phyloP scores from a whole-genome alignment of 768 basidiomycete species.

The Strobilomyces dryophilus region DNA sequence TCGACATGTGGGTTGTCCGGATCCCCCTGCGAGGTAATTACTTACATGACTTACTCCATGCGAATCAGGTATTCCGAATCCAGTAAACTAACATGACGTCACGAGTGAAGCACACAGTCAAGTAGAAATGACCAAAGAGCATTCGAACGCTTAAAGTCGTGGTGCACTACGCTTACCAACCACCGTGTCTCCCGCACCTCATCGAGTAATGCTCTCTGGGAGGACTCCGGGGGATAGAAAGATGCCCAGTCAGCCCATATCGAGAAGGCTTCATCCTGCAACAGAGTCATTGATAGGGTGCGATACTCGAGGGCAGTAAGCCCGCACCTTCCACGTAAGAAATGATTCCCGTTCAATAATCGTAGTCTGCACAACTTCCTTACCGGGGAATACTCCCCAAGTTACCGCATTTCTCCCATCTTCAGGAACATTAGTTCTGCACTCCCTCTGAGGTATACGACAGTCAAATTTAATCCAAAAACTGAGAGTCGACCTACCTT shows the following conservation, averaged over 20 bases:
- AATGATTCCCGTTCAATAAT: slow-evolving; percentile 96
- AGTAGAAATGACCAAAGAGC: slow-evolving; percentile 87
- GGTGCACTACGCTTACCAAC: slow-evolving; percentile 91
- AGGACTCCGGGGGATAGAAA: slow-evolving; percentile 73
- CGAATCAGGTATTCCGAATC: not conserved
- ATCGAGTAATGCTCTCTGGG: slow-evolving; percentile 71
- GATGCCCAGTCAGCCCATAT: slow-evolving; percentile 96
- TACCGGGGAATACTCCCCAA: slow-evolving; percentile 97
- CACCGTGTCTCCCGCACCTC: slow-evolving; percentile 68
- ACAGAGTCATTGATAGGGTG: not conserved
- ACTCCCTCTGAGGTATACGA: slow-evolving; percentile 56
- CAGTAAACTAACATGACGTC: not conserved
- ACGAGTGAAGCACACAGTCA: slow-evolving; percentile 16
- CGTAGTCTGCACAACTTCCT: slow-evolving; percentile 94
- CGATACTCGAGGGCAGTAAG: not conserved
- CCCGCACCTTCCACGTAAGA: slow-evolving; percentile 88
- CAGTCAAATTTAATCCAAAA: not conserved
- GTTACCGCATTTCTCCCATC: slow-evolving; percentile 91
- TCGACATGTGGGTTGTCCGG: slow-evolving; percentile 48
- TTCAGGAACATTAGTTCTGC: slow-evolving; percentile 71
- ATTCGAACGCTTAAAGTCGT: slow-evolving; percentile 78
- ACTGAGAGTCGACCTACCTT: slow-evolving; percentile 42
- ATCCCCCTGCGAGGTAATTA: too few species aligned
- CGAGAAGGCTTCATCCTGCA: slow-evolving; percentile 90
- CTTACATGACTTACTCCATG: too few species aligned